Base-by-base conservation (phyloP, 2,329 filamentous ascomycete genomes). In the Colletotrichum melonis region DNA sequence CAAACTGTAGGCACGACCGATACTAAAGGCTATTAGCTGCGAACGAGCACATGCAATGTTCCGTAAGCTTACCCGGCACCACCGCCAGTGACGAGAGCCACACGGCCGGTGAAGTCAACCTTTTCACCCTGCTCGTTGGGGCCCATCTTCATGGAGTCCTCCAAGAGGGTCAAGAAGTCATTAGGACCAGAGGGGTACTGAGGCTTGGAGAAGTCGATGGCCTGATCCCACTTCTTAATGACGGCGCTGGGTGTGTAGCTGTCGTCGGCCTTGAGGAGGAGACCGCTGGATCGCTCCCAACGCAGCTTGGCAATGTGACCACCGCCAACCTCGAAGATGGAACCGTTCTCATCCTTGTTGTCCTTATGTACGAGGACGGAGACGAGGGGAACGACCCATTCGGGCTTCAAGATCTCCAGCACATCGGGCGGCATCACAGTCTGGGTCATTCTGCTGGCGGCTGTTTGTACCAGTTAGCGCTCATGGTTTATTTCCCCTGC, bases 371-470 rank as follows among this genome's bases (percentile, higher is more conserved):
- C 93, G 63, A 99, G 88, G 71, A 93, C 92, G 63, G 95, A 96
- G 38, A 98, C 97, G 55, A 98, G 88, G 46, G 97, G 97, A 59
- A 98, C 95, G 74, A 98, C 92, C 95, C 95, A 98, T 75, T 97
- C 95, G 59, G 97, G 97, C 88, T 94, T 95, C 76, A 98, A 88
- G 80, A 91, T 92, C 77, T 93, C 92, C 78, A 98, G 89, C 52
- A 98, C 90, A 81, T 98, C 95, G n/a, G 95, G 94, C 42, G 95
- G 95, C 95, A 98, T 96, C 77, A 98, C 89, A 22, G 96, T 98
- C 82, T 95, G 91, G 56, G 95, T 98, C 95, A 98, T 97, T 82
- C 96, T 92, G 86, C 94, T 97, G 74, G 95, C 97, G 77, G 96
- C 96, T 91, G 70, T 28, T 26, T 30, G 22, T 12, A 19, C 57